Conservation (phyloP, 2,329 filamentous ascomycete species). For the Parafenestella ontariensis region DNA sequence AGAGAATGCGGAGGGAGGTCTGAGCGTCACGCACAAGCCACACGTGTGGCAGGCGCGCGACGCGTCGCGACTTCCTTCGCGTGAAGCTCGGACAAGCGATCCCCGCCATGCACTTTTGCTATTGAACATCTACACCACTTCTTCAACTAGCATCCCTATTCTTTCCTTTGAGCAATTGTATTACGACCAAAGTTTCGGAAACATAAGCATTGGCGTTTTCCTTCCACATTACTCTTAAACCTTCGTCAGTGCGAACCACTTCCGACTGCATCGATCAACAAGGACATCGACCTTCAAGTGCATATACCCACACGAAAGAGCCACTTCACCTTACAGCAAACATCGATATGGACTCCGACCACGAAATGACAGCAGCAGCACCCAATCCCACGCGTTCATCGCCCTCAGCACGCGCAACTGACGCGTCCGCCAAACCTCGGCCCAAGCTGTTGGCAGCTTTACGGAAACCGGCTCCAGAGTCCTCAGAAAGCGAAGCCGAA, state of each 20-base stretch:
- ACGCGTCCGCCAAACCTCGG: constrained; percentile 28
- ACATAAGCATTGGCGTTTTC: not conserved
- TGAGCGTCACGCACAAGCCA: constrained; percentile 13
- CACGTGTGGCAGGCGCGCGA: constrained; percentile 16
- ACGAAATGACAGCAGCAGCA: not conserved
- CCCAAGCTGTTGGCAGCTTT: constrained; percentile 30
- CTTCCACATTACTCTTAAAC: not conserved
- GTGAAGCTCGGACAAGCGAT: constrained; percentile 2
- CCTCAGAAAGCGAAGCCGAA: constrained; percentile 52
- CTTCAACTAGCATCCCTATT: not conserved
- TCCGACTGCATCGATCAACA: not conserved
- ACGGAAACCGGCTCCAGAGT: constrained; percentile 21
- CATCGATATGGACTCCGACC: not conserved
- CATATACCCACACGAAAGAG: not conserved
- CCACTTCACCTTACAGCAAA: not conserved
- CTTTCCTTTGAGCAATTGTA: not conserved
- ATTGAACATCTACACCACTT: constrained; percentile 9
- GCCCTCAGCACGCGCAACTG: constrained; percentile 9
- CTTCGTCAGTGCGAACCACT: not conserved
- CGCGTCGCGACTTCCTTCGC: constrained; percentile 10
- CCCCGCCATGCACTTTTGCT: constrained; percentile 18
- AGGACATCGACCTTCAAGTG: not conserved
- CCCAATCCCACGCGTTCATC: not conserved
- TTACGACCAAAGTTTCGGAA: not conserved
- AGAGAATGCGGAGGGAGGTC: not conserved